Percentiles rank a stretch among this genome's conserved stretches.
These are phyloP conservation scores for Pseudoturritis turrita DNA, from an alignment of 345 rosid species.

Conservation along the genomic window DNA sequence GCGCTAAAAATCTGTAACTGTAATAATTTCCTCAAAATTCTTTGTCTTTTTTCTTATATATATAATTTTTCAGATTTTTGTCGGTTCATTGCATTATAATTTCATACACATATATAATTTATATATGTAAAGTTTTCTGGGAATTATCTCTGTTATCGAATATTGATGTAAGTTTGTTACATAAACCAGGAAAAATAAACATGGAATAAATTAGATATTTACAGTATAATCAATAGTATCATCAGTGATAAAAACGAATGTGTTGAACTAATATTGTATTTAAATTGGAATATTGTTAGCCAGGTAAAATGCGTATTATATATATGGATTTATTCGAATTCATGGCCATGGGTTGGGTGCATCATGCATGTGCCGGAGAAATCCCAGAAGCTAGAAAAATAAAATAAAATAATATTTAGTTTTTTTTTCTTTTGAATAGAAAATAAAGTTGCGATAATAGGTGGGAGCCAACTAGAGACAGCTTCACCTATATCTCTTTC, in stretches of 20 bases:
- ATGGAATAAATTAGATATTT: not conserved
- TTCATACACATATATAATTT: not conserved
- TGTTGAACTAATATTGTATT: not conserved
- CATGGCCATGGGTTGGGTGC: too few species aligned
- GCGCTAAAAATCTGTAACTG: conserved; percentile 24
- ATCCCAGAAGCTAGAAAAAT: not conserved
- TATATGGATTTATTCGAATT: not conserved
- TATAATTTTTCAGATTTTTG: conserved; percentile 5
- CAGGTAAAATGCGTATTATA: not conserved
- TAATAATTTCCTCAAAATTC: not conserved
- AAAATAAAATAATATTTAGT: too few species aligned
- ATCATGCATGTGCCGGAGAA: conserved; percentile 9
- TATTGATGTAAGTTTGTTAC: conserved; percentile 23
- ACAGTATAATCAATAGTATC: not conserved
- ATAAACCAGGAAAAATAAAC: not conserved
- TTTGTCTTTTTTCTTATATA: not conserved
- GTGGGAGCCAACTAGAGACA: conserved; percentile 27
- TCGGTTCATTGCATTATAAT: not conserved
- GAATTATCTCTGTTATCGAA: not conserved
- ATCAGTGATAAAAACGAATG: not conserved
- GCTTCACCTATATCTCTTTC: conserved; percentile 17
- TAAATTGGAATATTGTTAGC: not conserved
- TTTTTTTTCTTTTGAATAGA: not conserved
- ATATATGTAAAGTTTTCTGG: conserved; percentile 13
- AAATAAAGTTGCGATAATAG: conserved; percentile 6